Base-by-base conservation (phyloP, 140 eudicot species). In the Oenanthe javanica region DNA sequence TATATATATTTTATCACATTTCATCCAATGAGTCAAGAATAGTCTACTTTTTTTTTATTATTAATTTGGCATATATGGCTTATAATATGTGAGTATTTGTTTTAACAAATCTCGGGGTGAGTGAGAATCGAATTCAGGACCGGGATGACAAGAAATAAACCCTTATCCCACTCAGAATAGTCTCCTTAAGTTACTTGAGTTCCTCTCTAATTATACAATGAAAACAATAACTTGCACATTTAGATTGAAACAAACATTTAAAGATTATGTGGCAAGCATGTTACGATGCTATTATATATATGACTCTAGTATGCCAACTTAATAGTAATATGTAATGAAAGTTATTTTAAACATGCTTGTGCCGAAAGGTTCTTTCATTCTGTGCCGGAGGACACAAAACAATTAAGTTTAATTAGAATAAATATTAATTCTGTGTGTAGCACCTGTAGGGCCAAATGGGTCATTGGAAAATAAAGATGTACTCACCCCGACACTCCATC, bases 381-480 rank as follows among this genome's bases (percentile, higher is more conserved):
- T 40, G 76, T 71, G 75, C 49, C 16, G 49, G 84, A 74, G 83
- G 79, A 85, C 79, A 49, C 66, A 79, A 71, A 45, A 55, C 87
- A 70, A 79, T 8, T 16, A 16, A 3, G 5, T 52, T 51, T 82
- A 70, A 48, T 25, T 11, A 19, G 8, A 9, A 48, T 48, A 7
- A 54, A 18, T 15, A 14, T 54, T 54, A 18, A 54, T 54, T 54
- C 19, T 66, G 27, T 12, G 3, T 66, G 27, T 27, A 54, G n/a
- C 63, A 15, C 6, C 63, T 57, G 46, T 80, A 72, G 77, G 81
- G 80, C 67, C 57, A 27, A 16, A 64, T 11, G 63, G 63, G 63
- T 16, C 63, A 54, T 2, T 54, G 19, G 23, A 12, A 31, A 47
- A 85, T 63, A 74, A 46, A 23, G 59, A n/a, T 61, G 75, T 82